Evolutionary conservation across 176 grass and related monocot species (phyloP).

Genomic region (Carex parvula): DNA sequence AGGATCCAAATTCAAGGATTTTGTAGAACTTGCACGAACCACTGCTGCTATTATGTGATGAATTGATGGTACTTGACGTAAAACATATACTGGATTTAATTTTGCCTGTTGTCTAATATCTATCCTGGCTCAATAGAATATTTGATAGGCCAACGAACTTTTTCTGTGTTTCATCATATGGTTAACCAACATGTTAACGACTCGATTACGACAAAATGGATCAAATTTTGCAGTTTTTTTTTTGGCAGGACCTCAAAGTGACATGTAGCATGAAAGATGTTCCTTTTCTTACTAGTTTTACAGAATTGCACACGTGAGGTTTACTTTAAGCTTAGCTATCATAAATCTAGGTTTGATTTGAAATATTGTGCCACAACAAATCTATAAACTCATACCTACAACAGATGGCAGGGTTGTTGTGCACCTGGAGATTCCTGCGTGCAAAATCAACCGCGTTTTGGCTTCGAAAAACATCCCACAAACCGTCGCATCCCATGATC

Average conservation of each 20-base stretch:
- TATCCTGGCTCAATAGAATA: not conserved
- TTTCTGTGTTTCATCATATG: not conserved
- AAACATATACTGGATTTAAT: too few relatives aligned
- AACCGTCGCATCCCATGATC: constrained; percentile 87
- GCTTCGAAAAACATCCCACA: constrained; percentile 94
- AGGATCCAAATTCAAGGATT: not conserved
- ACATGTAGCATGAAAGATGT: too few relatives aligned
- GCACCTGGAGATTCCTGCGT: constrained; percentile 73
- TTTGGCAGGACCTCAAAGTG: too few relatives aligned
- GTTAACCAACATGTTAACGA: not conserved
- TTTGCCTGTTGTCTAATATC: not conserved
- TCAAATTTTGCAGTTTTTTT: too few relatives aligned
- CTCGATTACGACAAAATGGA: not conserved
- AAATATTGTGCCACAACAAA: not conserved
- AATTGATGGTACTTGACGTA: not conserved
- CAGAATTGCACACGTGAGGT: not conserved
- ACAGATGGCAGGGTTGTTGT: constrained; percentile 69
- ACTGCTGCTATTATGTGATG: not conserved
- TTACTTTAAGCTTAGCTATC: not conserved
- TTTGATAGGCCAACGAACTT: not conserved
- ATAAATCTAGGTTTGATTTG: not conserved
- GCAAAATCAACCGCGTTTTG: constrained; percentile 94
- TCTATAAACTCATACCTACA: constrained; percentile 25
- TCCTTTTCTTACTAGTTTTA: not conserved
- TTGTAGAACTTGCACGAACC: not conserved